Conservation (phyloP, 176 grass and related monocot species). For the Thalia dealbata region DNA sequence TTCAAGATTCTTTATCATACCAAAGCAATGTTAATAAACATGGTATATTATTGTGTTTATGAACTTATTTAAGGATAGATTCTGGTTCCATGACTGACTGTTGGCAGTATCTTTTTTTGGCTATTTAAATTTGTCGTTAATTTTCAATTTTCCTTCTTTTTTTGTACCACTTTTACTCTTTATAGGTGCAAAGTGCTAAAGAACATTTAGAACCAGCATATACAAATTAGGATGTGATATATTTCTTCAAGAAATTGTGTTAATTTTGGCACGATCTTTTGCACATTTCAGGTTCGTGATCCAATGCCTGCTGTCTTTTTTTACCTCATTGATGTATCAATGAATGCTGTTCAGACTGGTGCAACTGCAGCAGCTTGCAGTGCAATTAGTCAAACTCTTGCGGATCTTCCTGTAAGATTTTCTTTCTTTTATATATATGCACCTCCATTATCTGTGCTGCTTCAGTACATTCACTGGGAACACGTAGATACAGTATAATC, state of each 20-base stretch:
- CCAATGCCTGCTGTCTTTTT: conserved; percentile 97
- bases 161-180: neutral
- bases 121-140: no score
- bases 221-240: neutral
- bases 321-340: conserved; percentile 84
- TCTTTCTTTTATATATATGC: conserved; percentile 6
- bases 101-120: no score
- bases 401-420: conserved; percentile 81
- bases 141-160: neutral
- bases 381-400: conserved; percentile 75
- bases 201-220: neutral
- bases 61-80: no score
- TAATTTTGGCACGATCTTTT: conserved; percentile 24
- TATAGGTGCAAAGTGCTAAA: neutral
- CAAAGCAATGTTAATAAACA: no score
- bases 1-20: no score
- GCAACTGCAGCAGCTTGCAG: conserved; percentile 88
- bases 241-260: neutral
- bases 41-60: no score
- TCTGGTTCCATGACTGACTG: no score
- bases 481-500: neutral
- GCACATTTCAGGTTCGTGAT: conserved; percentile 61
- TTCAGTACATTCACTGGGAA: neutral
- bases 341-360: conserved; percentile 89
- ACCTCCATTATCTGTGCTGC: neutral